These are phyloP conservation scores for Pichia heedii DNA, from an alignment of 805 yeast genomes.

Conservation along the genomic window DNA sequence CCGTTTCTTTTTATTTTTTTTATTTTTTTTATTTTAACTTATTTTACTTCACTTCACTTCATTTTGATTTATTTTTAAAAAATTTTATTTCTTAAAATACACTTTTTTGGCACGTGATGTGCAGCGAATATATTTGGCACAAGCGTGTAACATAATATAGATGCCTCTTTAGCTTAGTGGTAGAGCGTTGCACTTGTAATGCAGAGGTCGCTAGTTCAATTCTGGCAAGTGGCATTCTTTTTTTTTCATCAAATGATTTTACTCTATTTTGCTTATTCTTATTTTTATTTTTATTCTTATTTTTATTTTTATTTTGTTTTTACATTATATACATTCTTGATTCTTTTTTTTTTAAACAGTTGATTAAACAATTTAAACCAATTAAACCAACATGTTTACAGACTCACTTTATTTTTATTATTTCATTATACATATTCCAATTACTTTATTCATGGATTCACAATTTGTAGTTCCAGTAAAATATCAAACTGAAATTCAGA, in stretches of 20 bases:
- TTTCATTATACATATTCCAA: conserved; percentile 56
- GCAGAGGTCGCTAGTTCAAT: conserved; percentile 95
- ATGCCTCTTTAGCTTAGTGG: conserved; percentile 97
- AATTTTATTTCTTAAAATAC: no score
- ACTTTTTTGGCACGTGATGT: background rate
- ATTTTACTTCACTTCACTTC: no score
- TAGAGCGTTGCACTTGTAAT: conserved; percentile 99
- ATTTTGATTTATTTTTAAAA: no score
- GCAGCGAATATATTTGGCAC: background rate
- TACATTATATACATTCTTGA: background rate
- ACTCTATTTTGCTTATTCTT: no score
- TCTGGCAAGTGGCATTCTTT: conserved; percentile 67
- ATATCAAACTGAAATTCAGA: conserved; percentile 41
- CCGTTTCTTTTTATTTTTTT: no score
- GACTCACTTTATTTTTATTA: conserved; percentile 22
- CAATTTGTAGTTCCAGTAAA: conserved; percentile 54
- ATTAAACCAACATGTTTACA: conserved; percentile 6
- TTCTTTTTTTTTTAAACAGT: no score
- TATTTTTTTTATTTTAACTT: no score
- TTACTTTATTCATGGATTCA: conserved; percentile 69
- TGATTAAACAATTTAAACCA: background rate
- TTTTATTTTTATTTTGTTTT: background rate
- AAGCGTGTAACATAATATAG: background rate
- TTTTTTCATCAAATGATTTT: no score
- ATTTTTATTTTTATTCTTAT: background rate